Percentiles rank a stretch among this genome's conserved stretches.
Conservation (phyloP, 2,329 filamentous ascomycete genomes). For the Colletotrichum sidae region DNA sequence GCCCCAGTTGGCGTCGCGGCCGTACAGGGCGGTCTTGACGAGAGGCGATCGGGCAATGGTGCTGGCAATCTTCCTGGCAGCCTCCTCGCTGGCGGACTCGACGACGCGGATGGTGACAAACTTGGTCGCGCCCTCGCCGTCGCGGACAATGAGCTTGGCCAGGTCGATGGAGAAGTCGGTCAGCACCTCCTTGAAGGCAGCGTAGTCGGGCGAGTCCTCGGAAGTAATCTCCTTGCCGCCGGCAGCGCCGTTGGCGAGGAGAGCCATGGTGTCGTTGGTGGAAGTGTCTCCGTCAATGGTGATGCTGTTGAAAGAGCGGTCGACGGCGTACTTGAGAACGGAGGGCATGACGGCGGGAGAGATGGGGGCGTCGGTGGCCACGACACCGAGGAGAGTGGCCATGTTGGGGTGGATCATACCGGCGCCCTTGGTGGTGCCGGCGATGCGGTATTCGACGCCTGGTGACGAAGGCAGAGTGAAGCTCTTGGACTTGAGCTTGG, state of each 20-base stretch:
- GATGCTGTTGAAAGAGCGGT: slow-evolving; percentile 94
- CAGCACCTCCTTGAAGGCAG: slow-evolving; percentile 77
- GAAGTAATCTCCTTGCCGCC: slow-evolving; percentile 74
- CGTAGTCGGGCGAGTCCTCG: slow-evolving; percentile 70
- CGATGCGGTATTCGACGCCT: slow-evolving; percentile 81
- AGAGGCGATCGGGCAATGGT: slow-evolving; percentile 92
- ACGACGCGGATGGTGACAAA: slow-evolving; percentile 93
- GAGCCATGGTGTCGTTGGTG: slow-evolving; percentile 94
- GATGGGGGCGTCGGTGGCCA: slow-evolving; percentile 92
- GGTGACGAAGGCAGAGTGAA: slow-evolving; percentile 88
- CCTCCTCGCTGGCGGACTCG: slow-evolving; percentile 75
- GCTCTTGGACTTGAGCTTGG: slow-evolving; percentile 87
- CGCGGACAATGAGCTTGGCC: slow-evolving; percentile 92
- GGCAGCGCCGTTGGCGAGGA: slow-evolving; percentile 95
- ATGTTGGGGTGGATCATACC: slow-evolving; percentile 99
- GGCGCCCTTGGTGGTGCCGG: slow-evolving; percentile 96
- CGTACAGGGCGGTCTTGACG: slow-evolving; percentile 97
- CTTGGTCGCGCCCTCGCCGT: slow-evolving; percentile 97
- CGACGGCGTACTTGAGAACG: slow-evolving; percentile 79
- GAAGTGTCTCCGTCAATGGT: slow-evolving; percentile 97
- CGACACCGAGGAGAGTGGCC: slow-evolving; percentile 91
- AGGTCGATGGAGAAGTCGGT: slow-evolving; percentile 85
- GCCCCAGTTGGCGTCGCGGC: slow-evolving; percentile 98
- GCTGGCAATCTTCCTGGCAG: slow-evolving; percentile 83
- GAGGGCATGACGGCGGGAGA: slow-evolving; percentile 73